A percentile compares a stretch with the other conserved stretches of the same genome.
Conservation (phyloP, 2,329 filamentous ascomycete species). For the Cercospora zeina region DNA sequence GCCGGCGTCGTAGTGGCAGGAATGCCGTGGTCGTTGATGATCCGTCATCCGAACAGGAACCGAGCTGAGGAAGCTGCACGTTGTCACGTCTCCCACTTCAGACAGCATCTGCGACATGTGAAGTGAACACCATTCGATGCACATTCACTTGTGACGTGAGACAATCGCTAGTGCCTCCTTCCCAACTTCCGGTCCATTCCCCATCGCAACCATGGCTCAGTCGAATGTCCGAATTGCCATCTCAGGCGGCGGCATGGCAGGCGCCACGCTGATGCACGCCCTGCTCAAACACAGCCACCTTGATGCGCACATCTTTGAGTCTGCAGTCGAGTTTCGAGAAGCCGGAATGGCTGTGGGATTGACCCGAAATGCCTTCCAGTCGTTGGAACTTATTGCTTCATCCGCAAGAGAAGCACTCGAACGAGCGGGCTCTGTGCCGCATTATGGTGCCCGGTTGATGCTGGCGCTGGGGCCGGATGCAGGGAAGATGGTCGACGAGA, state of each 20-base stretch:
- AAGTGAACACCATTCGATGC: background rate
- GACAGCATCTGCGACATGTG: background rate
- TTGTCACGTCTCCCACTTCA: background rate
- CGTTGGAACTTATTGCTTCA: slow-evolving; percentile 19
- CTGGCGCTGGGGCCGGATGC: slow-evolving; percentile 19
- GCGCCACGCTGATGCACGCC: slow-evolving; percentile 23
- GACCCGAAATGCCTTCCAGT: slow-evolving; percentile 21
- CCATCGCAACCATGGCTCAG: background rate
- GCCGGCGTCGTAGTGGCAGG: background rate
- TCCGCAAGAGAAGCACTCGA: slow-evolving; percentile 20
- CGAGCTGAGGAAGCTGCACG: background rate
- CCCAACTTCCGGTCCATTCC: background rate
- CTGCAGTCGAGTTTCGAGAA: slow-evolving; percentile 21
- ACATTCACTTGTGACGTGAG: background rate
- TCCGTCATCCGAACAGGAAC: background rate
- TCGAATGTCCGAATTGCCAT: slow-evolving; percentile 20
- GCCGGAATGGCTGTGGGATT: slow-evolving; percentile 25
- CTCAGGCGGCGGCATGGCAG: slow-evolving; percentile 24
- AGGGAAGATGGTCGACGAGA: slow-evolving; percentile 18
- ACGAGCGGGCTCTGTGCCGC: slow-evolving; percentile 16
- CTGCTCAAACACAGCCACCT: slow-evolving; percentile 18
- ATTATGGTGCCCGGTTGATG: slow-evolving; percentile 13
- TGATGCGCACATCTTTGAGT: slow-evolving; percentile 26
- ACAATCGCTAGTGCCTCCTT: background rate
- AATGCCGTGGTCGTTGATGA: background rate